These are phyloP conservation scores for Basipetospora sp. DNA, from an alignment of 2,329 filamentous ascomycete species.

Conservation along the genomic window DNA sequence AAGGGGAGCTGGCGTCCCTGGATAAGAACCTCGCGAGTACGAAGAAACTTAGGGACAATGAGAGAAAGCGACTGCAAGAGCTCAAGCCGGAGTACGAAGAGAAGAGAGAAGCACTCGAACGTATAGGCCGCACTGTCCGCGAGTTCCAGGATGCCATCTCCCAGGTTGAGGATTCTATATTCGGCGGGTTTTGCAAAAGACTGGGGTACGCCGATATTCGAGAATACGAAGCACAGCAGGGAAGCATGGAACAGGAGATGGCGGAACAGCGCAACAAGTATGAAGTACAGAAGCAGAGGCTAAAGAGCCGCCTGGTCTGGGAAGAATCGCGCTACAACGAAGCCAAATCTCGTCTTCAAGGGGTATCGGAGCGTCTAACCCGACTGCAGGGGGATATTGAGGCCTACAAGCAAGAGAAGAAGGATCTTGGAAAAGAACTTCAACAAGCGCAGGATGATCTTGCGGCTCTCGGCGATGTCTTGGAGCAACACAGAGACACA, in stretches of 20 bases:
- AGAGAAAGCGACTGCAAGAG: conserved; percentile 58
- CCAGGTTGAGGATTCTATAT: conserved; percentile 76
- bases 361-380: conserved; percentile 50
- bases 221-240: conserved; percentile 85
- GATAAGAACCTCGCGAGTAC: conserved; percentile 76
- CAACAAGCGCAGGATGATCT: conserved; percentile 62
- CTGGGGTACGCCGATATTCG: conserved; percentile 82
- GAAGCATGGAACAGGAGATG: conserved; percentile 78
- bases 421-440: conserved; percentile 57
- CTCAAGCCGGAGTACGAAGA: conserved; percentile 65
- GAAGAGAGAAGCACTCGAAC: conserved; percentile 53
- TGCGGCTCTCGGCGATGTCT: conserved; percentile 56
- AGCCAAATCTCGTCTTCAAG: conserved; percentile 53
- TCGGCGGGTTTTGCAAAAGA: conserved; percentile 68
- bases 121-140: conserved; percentile 32
- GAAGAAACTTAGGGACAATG: conserved; percentile 62
- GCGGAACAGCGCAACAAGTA: conserved; percentile 78
- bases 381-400: conserved; percentile 56
- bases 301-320: conserved; percentile 49
- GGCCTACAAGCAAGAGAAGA: conserved; percentile 56
- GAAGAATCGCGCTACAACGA: conserved; percentile 37
- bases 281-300: conserved; percentile 63
- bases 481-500: conserved; percentile 54
- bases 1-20: conserved; percentile 62
- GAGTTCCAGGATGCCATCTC: conserved; percentile 51